A percentile compares a stretch with the other conserved stretches of the same genome.
These are phyloP conservation scores for Alternaria sp. DNA, from an alignment of 2,329 filamentous ascomycete species.

Conservation along the genomic window DNA sequence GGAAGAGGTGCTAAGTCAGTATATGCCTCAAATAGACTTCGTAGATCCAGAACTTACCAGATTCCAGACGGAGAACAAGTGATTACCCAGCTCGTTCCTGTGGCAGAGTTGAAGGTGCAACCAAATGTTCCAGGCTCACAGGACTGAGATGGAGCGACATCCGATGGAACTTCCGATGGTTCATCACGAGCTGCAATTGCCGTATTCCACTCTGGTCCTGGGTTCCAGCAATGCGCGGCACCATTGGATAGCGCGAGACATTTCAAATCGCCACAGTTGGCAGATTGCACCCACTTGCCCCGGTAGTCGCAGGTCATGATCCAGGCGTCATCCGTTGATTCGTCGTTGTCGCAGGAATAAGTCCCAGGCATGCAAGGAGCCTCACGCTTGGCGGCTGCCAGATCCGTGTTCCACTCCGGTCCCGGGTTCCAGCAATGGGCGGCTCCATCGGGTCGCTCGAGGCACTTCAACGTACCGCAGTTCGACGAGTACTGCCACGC, in stretches of 20 bases:
- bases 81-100: neutral
- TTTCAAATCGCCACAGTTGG: neutral
- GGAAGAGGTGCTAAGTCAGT: neutral
- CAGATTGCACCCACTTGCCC: neutral
- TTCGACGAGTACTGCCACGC: neutral
- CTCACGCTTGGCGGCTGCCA: neutral
- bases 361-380: neutral
- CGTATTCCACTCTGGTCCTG: neutral
- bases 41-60: neutral
- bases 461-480: neutral
- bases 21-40: neutral
- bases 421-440: conserved; percentile 2
- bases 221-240: conserved; percentile 2
- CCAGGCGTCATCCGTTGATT: neutral
- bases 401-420: neutral
- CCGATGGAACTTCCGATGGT: neutral
- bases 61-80: neutral
- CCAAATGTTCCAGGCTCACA: neutral
- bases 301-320: neutral
- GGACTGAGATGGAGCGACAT: neutral
- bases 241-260: neutral
- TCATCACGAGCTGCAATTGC: neutral
- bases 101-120: neutral
- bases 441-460: neutral
- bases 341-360: neutral